Evolutionary conservation across 106 monocot genomes (phyloP), one percentile per base, ranked within the genome.

Genomic region (Allium fistulosum): DNA sequence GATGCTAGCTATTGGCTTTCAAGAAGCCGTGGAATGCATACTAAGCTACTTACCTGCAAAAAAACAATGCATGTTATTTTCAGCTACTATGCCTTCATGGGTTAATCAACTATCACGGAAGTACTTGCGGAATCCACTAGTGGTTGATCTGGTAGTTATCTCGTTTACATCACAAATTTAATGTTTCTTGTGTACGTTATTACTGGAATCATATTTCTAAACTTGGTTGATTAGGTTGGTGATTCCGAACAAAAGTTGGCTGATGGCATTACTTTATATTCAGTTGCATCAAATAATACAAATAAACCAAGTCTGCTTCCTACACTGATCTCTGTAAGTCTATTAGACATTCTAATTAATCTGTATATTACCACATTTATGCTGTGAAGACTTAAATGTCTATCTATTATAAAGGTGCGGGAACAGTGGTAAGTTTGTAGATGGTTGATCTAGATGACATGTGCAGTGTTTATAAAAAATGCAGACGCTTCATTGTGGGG

Each of bases 51-150:
- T 79, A 60, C 83, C 79, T 72, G 14, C 53, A 72, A 69, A 61
- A 69, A 79, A 75, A 56, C 83, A 83, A 53, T 76, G 75, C 60
- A 79, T 79, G 79, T 27, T 83, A 18, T 83, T 83, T 55, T 83
- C 83, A 69, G 79, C 83, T 69, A 83, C 83, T 65, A 79, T 83
- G 83, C 83, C 83, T 57, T 72, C 71, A 53, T 79, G 79, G 83
- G 71, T 83, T 63, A 72, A 73, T 57, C 51, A 76, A 10, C 50
- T 83, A 46, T 75, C 83, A 15, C 71, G 72, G 28, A 83, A 79
- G 72, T 79, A 69, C 76, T 48, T 83, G 68, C 75, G 51, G 58
- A 49, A 83, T 59, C 83, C 83, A 49, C 17, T 83, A 48, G 55
- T 76, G 26, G 67, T 83, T 51, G 79, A 79, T 70, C 76, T 83